Conservation (phyloP, 225 moss, liverwort and hornwort genomes). For the Physcomitrellopsis africana region DNA sequence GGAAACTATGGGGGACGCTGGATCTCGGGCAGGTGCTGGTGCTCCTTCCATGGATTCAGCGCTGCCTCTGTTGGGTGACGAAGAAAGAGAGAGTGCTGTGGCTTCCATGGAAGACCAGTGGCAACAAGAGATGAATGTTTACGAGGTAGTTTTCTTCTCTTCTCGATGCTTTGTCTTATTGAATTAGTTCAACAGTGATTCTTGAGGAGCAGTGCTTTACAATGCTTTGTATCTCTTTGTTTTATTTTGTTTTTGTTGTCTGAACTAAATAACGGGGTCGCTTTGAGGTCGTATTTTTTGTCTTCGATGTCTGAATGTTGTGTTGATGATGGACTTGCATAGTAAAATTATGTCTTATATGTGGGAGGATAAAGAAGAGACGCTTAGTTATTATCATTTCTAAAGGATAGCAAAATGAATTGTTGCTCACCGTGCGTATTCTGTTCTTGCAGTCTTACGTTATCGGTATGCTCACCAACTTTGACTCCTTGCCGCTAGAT, state of each 20-base stretch:
- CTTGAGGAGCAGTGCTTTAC: neutral
- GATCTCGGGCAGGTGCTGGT: slow-evolving; percentile 67
- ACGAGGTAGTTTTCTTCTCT: slow-evolving; percentile 60
- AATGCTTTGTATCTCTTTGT: neutral
- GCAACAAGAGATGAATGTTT: slow-evolving; percentile 99
- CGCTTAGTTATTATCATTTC: neutral
- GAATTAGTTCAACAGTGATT: neutral
- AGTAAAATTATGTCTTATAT: neutral
- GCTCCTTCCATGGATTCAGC: slow-evolving; percentile 63
- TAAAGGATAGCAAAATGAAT: neutral
- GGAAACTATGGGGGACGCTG: slow-evolving; percentile 86
- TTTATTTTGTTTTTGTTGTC: neutral
- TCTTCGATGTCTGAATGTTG: slow-evolving; percentile 13
- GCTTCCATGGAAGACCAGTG: slow-evolving; percentile 99
- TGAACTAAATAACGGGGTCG: neutral
- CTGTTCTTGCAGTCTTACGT: slow-evolving; percentile 26
- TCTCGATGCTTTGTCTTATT: neutral
- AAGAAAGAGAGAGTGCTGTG: slow-evolving; percentile 97
- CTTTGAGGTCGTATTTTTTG: neutral
- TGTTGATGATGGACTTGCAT: slow-evolving; percentile 5
- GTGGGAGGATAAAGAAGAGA: neutral
- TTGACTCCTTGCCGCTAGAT: slow-evolving; percentile 94
- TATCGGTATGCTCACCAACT: slow-evolving; percentile 78
- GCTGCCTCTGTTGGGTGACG: slow-evolving; percentile 86
- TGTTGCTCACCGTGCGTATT: slow-evolving; percentile 20